Evolutionary conservation across 2,329 filamentous ascomycete genomes (phyloP).

Genomic region (Xylariaceae sp.): DNA sequence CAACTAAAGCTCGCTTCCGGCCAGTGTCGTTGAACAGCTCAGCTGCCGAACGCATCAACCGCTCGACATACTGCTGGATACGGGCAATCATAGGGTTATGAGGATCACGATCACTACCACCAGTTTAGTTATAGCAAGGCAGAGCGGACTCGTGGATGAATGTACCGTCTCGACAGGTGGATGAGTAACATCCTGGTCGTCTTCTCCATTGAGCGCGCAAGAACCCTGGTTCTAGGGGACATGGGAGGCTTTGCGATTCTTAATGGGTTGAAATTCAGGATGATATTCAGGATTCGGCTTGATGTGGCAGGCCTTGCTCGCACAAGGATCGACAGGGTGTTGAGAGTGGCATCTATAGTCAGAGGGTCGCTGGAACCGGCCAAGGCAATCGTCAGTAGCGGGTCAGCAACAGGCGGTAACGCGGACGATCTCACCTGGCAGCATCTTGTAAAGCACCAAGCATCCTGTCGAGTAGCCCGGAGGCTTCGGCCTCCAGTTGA

Average conservation of each 20-base stretch:
- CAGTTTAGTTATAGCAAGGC: no score
- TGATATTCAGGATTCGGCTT: constrained; percentile 75
- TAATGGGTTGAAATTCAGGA: constrained; percentile 88
- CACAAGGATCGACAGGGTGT: constrained; percentile 75
- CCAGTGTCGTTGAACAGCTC: constrained; percentile 73
- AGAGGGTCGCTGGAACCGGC: constrained; percentile 63
- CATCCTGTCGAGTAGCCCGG: constrained; percentile 82
- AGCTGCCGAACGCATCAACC: constrained; percentile 67
- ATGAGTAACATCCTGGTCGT: constrained; percentile 78
- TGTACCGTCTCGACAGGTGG: constrained; percentile 77
- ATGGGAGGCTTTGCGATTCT: constrained; percentile 70
- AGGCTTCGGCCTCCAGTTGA: constrained; percentile 86
- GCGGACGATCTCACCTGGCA: no score
- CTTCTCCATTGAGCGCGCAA: constrained; percentile 90
- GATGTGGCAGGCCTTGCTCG: constrained; percentile 73
- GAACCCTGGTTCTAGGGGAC: constrained; percentile 71
- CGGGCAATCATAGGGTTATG: constrained; percentile 66
- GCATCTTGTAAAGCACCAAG: constrained; percentile 80
- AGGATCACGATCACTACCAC: no score
- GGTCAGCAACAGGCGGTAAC: no score
- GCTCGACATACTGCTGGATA: constrained; percentile 82
- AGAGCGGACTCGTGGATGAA: no score
- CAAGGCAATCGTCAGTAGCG: no score
- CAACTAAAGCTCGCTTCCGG: constrained; percentile 68
- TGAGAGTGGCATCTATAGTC: constrained; percentile 83